phyloP scores from a whole-genome alignment of 2,329 filamentous ascomycete genomes.

The Fonsecaea pedrosoi region DNA sequence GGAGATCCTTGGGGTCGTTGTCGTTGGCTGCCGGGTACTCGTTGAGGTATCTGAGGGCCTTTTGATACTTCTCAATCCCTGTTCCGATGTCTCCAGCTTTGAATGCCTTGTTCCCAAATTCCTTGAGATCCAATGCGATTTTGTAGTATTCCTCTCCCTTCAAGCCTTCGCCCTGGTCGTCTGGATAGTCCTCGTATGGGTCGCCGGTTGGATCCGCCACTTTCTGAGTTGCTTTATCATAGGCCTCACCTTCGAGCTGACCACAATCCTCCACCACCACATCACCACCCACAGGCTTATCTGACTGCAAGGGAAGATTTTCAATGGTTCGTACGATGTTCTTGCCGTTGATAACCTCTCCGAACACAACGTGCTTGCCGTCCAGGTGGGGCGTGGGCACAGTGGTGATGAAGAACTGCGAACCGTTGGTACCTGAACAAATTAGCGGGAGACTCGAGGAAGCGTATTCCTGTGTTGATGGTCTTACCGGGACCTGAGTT shows the following conservation, averaged over 20 bases:
- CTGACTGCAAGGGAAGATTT: slow-evolving; percentile 74
- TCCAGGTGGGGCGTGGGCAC: slow-evolving; percentile 94
- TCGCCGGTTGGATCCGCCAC: slow-evolving; percentile 82
- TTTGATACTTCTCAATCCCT: slow-evolving; percentile 91
- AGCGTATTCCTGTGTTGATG: not conserved
- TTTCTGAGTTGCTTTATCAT: slow-evolving; percentile 70
- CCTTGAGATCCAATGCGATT: slow-evolving; percentile 86
- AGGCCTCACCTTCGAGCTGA: slow-evolving; percentile 76
- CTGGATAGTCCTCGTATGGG: slow-evolving; percentile 92
- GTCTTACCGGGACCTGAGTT: slow-evolving; percentile 85
- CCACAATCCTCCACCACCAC: slow-evolving; percentile 83
- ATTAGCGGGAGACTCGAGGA: slow-evolving; percentile 12
- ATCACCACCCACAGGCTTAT: slow-evolving; percentile 79
- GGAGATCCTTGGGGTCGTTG: slow-evolving; percentile 71
- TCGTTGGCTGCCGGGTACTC: slow-evolving; percentile 76
- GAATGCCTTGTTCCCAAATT: slow-evolving; percentile 90
- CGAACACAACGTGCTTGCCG: slow-evolving; percentile 96
- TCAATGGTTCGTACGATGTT: slow-evolving; percentile 89
- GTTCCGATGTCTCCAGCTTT: slow-evolving; percentile 74
- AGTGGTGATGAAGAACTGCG: slow-evolving; percentile 97
- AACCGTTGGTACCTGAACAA: slow-evolving; percentile 81
- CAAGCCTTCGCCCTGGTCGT: slow-evolving; percentile 73
- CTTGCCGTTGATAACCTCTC: slow-evolving; percentile 91
- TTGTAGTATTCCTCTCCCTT: slow-evolving; percentile 72
- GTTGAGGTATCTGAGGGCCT: slow-evolving; percentile 86